Percentiles rank a stretch among this genome's conserved stretches.
These are phyloP conservation scores for Ochromonas danica DNA, from an alignment of 108 stramenopile genomes.

Conservation along the genomic window DNA sequence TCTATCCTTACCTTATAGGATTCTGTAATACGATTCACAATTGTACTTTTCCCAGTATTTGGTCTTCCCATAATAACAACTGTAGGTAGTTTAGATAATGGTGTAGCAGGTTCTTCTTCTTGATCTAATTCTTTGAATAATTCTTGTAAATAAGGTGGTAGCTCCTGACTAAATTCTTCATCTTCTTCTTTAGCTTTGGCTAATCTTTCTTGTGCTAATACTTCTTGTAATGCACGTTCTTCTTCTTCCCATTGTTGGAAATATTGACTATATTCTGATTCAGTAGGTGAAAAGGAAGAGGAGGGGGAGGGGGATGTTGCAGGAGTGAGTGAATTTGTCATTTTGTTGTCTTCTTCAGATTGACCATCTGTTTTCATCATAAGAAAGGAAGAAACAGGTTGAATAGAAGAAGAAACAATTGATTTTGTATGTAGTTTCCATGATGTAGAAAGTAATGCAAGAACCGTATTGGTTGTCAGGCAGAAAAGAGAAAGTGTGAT, in stretches of 20 bases:
- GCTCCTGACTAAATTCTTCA: not conserved
- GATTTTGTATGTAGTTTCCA: too few species aligned
- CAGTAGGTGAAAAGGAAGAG: too few species aligned
- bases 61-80: constrained; percentile 40
- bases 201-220: not conserved
- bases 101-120: not conserved
- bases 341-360: too few species aligned
- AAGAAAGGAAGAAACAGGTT: too few species aligned
- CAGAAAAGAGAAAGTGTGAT: too few species aligned
- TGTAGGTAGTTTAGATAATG: constrained; percentile 27
- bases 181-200: not conserved
- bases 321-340: too few species aligned
- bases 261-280: too few species aligned
- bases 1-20: constrained; percentile 8
- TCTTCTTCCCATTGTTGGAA: not conserved
- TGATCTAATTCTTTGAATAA: not conserved
- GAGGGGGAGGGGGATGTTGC: too few species aligned
- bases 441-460: too few species aligned
- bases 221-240: not conserved
- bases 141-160: not conserved
- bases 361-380: too few species aligned
- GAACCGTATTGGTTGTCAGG: too few species aligned
- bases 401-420: too few species aligned
- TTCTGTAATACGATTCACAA: constrained; percentile 49
- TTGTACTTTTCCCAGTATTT: constrained; percentile 55